Evolutionary conservation across 2,329 filamentous ascomycete species (phyloP).

Genomic region (Celoporthe dispersa): DNA sequence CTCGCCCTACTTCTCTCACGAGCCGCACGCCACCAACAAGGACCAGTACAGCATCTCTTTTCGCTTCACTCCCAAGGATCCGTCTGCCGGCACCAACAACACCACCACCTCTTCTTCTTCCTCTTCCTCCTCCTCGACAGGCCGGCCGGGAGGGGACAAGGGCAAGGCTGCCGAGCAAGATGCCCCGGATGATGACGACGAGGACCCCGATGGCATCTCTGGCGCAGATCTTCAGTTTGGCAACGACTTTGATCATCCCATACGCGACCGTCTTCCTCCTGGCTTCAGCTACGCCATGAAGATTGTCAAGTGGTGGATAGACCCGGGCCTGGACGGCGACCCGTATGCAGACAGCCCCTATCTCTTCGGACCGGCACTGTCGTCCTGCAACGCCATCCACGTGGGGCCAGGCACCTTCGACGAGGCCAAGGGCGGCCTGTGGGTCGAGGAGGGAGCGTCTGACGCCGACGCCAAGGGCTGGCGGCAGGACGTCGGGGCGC

Average conservation of each 20-base stretch:
- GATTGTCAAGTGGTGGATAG: slow-evolving; percentile 87
- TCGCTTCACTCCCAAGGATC: slow-evolving; percentile 71
- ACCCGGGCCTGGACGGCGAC: slow-evolving; percentile 89
- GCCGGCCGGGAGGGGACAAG: neutral
- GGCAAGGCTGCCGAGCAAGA: slow-evolving; percentile 34
- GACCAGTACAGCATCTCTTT: slow-evolving; percentile 89
- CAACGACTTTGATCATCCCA: slow-evolving; percentile 93
- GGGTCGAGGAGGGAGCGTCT: slow-evolving; percentile 70
- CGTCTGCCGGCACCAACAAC: too few species aligned
- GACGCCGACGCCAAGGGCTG: slow-evolving; percentile 56
- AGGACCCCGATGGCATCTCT: slow-evolving; percentile 55
- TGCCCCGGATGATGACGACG: slow-evolving; percentile 29
- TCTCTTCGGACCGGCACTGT: slow-evolving; percentile 81
- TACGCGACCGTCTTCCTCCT: slow-evolving; percentile 82
- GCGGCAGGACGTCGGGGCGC: slow-evolving; percentile 54
- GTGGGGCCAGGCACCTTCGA: slow-evolving; percentile 62
- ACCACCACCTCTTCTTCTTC: too few species aligned
- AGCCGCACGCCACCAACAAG: slow-evolving; percentile 65
- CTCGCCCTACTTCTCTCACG: slow-evolving; percentile 76
- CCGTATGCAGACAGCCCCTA: slow-evolving; percentile 85
- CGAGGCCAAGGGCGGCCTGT: slow-evolving; percentile 53
- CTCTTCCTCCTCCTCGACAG: too few species aligned
- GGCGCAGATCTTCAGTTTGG: slow-evolving; percentile 84
- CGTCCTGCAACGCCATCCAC: slow-evolving; percentile 77
- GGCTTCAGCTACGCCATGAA: slow-evolving; percentile 85